Base-by-base conservation (phyloP, 2,329 filamentous ascomycete species). In the Plectosphaerella plurivora region DNA sequence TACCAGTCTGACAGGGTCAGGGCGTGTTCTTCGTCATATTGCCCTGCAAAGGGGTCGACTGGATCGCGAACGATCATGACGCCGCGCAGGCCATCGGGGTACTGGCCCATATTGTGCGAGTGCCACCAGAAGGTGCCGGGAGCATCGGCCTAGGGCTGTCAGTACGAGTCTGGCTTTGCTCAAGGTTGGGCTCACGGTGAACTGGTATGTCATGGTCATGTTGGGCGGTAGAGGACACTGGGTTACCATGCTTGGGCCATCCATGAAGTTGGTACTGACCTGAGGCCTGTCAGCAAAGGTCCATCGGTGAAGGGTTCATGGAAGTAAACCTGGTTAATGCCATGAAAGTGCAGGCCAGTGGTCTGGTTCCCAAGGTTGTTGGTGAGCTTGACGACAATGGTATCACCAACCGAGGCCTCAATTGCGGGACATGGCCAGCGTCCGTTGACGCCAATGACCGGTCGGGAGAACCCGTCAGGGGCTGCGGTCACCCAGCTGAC, bases 51-150 rank as follows among this genome's bases (percentile, higher is more conserved):
- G 1, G 81, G 81, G 25, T 79, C 72, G 0, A 75, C 63, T 0
- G 75, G 75, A 58, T 87, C 83, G 49, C 83, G 76, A 12, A 87
- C 73, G 51, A 87, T 80, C 42, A 88, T 60, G 0, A 81, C 70
- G 2, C 81, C 83, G 16, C 84, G 80, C 45, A 87, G 72, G n/a
- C 84, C 84, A 63, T 88, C 84, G 0, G 84, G 82, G 59, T 87
- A 88, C 60, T 87, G 83, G 2, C 77, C 82, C 68, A 77, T 76
- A 51, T 78, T 74, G 63, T 88, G 85, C 1, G 81, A 84, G 65
- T 88, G 85, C 73, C 72, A 78, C 75, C 74, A 78, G 51, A 68
- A 78, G 4, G 75, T 77, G 6, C 75, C 75, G 3, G 73, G 62
- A 11, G 58, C 57, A 53, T 76, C 68, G 14, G 67, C 69, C 68